phyloP scores from a whole-genome alignment of 2,329 filamentous ascomycete species.

The Aspergillus chevalieri region DNA sequence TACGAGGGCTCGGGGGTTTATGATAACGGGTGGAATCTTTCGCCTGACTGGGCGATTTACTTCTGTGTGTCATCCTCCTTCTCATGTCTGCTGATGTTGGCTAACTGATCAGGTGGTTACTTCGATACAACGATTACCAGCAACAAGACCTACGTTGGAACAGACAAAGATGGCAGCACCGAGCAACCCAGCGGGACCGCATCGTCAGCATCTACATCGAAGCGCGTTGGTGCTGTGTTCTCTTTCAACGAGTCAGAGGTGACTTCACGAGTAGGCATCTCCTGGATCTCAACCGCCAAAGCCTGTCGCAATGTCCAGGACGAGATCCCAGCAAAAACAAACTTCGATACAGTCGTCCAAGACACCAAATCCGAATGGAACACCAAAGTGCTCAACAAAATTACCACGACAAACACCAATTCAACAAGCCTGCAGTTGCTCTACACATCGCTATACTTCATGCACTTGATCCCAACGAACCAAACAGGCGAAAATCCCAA shows the following conservation, averaged over 20 bases:
- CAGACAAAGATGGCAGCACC: constrained; percentile 21
- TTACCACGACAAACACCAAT: constrained; percentile 56
- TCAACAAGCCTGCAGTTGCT: constrained; percentile 53
- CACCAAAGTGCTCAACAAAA: constrained; percentile 55
- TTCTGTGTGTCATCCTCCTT: constrained; percentile 19
- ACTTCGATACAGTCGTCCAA: constrained; percentile 41
- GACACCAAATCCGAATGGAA: constrained; percentile 55
- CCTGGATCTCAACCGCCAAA: constrained; percentile 57
- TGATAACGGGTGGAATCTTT: constrained; percentile 62
- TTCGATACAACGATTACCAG: constrained; percentile 43
- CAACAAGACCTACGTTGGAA: constrained; percentile 23
- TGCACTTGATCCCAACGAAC: constrained; percentile 63
- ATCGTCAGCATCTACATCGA: constrained; percentile 42
- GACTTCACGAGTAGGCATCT: constrained; percentile 59
- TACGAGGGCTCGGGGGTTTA: constrained; percentile 59
- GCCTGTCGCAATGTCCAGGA: constrained; percentile 55
- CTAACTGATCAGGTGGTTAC: constrained; percentile 50
- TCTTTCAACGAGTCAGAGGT: constrained; percentile 46
- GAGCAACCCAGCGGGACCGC: constrained; percentile 22
- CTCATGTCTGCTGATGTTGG: background rate
- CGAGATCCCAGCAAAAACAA: constrained; percentile 49
- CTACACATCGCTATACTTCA: constrained; percentile 64
- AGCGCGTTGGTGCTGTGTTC: constrained; percentile 43
- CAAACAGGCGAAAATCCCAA: constrained; percentile 64
- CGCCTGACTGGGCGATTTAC: constrained; percentile 45